Conservation (phyloP, 2,329 filamentous ascomycete species). For the Septoria linicola region DNA sequence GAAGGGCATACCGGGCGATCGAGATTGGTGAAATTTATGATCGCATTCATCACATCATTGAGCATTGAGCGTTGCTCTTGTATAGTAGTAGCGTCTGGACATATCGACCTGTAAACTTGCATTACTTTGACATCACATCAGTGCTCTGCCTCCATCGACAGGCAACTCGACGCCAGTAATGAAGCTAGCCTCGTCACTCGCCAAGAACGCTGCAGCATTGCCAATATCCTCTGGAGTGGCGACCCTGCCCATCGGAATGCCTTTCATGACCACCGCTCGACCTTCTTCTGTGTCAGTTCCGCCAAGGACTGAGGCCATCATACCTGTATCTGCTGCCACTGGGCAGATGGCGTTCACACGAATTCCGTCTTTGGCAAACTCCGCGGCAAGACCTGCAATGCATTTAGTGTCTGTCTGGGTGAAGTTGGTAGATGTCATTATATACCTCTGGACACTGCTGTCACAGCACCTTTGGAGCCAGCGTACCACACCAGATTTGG, state of each 20-base stretch:
- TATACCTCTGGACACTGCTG: slow-evolving; percentile 25
- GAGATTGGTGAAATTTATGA: not conserved
- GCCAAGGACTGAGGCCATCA: slow-evolving; percentile 31
- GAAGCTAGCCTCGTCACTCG: slow-evolving; percentile 34
- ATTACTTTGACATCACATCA: no score
- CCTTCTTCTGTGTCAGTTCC: slow-evolving; percentile 20
- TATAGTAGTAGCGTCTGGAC: no score
- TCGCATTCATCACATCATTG: not conserved
- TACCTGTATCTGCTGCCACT: slow-evolving; percentile 33
- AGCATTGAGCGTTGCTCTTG: not conserved
- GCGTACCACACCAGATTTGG: slow-evolving; percentile 36
- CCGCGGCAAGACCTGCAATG: slow-evolving; percentile 29
- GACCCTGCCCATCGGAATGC: slow-evolving; percentile 32
- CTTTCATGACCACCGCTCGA: slow-evolving; percentile 24
- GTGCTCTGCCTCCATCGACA: slow-evolving; percentile 33
- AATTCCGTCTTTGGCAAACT: slow-evolving; percentile 29
- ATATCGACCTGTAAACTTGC: no score
- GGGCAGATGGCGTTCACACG: slow-evolving; percentile 33
- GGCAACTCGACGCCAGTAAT: slow-evolving; percentile 33
- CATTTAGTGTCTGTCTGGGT: no score
- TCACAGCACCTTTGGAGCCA: slow-evolving; percentile 33
- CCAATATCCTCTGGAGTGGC: slow-evolving; percentile 31
- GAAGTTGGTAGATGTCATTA: no score
- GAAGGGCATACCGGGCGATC: not conserved
- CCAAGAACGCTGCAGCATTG: slow-evolving; percentile 31